phyloP scores from a whole-genome alignment of 768 basidiomycete species.

The Leccinum arenicola region DNA sequence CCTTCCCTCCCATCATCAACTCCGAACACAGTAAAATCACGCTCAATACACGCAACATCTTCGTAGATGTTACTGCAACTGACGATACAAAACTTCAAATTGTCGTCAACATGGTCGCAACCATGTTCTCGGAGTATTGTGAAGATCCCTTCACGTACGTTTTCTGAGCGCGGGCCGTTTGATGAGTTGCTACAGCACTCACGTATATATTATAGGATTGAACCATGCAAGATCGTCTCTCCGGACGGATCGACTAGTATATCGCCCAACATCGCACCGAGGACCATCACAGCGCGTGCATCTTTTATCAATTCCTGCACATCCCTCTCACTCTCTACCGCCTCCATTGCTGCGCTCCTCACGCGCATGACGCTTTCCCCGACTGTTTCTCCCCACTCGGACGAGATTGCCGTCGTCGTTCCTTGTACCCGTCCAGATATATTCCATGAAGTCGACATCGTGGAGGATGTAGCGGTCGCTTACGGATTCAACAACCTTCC shows the following conservation, averaged over 20 bases:
- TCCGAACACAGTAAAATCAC: slow-evolving; percentile 97
- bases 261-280: slow-evolving; percentile 77
- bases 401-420: slow-evolving; percentile 72
- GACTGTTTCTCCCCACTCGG: slow-evolving; percentile 46
- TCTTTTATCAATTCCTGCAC: slow-evolving; percentile 97
- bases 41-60: slow-evolving; percentile 88
- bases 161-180: neutral
- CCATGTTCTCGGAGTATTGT: slow-evolving; percentile 99
- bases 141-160: slow-evolving; percentile 87
- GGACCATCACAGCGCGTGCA: slow-evolving; percentile 68
- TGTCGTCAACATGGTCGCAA: slow-evolving; percentile 89
- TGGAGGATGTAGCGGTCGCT: slow-evolving; percentile 97
- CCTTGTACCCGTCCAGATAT: slow-evolving; percentile 98
- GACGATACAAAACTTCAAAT: slow-evolving; percentile 96
- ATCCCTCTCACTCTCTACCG: slow-evolving; percentile 66
- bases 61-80: slow-evolving; percentile 96
- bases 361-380: slow-evolving; percentile 77
- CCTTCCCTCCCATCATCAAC: slow-evolving; percentile 98
- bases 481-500: slow-evolving; percentile 98
- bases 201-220: slow-evolving; percentile 56
- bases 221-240: slow-evolving; percentile 83
- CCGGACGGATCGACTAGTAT: slow-evolving; percentile 75
- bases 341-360: slow-evolving; percentile 70
- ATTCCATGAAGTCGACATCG: slow-evolving; percentile 95
- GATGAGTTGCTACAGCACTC: neutral